Evolutionary conservation across 768 basidiomycete species (phyloP).

Genomic region (Podaxis carcinomalis): DNA sequence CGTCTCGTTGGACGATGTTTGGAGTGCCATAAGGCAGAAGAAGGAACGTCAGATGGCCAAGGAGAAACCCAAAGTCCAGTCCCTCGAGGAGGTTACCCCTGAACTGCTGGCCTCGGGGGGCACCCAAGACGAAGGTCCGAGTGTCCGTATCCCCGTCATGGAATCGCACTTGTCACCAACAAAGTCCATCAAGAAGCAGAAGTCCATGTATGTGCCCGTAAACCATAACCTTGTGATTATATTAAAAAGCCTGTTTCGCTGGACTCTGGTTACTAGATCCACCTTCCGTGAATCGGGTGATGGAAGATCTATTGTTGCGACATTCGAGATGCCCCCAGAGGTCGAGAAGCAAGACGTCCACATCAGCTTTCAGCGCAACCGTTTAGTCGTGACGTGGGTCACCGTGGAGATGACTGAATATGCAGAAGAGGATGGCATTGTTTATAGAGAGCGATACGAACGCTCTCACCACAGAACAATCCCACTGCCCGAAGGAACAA

Average conservation of each 20-base stretch:
- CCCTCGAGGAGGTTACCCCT: conserved; percentile 45
- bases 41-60: conserved; percentile 67
- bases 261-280: conserved; percentile 37
- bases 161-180: conserved; percentile 35
- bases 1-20: conserved; percentile 52
- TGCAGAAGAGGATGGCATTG: conserved; percentile 53
- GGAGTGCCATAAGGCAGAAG: conserved; percentile 59
- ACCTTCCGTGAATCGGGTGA: conserved; percentile 69
- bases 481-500: conserved; percentile 71
- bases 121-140: conserved; percentile 23
- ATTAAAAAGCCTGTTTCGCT: conserved; percentile 11
- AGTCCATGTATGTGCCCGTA: conserved; percentile 50
- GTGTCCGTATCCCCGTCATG: conserved; percentile 33
- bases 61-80: conserved; percentile 66
- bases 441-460: conserved; percentile 62
- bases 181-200: conserved; percentile 51
- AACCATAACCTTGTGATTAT: conserved; percentile 10
- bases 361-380: conserved; percentile 63
- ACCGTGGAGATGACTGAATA: conserved; percentile 55
- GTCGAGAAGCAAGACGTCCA: conserved; percentile 73
- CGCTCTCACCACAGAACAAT: conserved; percentile 63
- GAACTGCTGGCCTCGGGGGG: conserved; percentile 24
- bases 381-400: conserved; percentile 66
- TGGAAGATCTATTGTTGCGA: conserved; percentile 65
- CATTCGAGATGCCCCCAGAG: conserved; percentile 63